Evolutionary conservation across 202 grass and related monocot genomes (phyloP), one percentile per base, ranked within the genome.

Genomic region (Setaria italica): DNA sequence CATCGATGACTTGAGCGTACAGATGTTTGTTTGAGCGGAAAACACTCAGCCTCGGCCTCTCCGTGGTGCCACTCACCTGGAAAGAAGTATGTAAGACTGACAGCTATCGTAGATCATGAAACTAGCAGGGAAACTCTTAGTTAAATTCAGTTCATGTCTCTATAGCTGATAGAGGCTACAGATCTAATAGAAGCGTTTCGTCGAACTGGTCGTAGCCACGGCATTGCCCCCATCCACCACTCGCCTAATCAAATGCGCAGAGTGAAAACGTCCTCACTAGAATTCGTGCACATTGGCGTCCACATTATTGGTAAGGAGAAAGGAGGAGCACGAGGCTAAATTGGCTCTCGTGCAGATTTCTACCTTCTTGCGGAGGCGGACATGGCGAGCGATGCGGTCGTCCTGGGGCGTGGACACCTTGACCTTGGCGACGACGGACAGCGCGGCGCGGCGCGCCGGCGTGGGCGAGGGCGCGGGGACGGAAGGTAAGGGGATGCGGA

Each of bases 21-120:
- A 99, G 71, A 91, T 99, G 97, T 63, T 94, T 96, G 79, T 94
- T 95, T 29, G 97, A 99, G 47, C 82, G 93, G 82, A 88, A 96
- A 76, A 99, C 55, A 0, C 89, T 88, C 72, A 99, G 76, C 65
- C 96, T 96, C 67, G 93, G 97, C 64, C 93, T 94, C 77, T 96
- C 97, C 0, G 90, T 90, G 9, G 88, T 96, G 80, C 97, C 97
- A 43, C 85, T 85, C 39, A 99, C 91, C 93, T 98, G 90, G 19
- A 83, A 70, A 62, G 14, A 76, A 81, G 51, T 34, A 64, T 47
- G 72, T 25, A 65, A 55, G 37, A 34, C 68, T 72, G 21, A 60
- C 42, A 71, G 13, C 2, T 54, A 13, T 1, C 4, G 11, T 1
- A 79, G 6, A 12, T 21, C 3, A 12, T 2, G 14, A 17, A 56